phyloP scores from a whole-genome alignment of 2,329 filamentous ascomycete species.

The Penicillium aurantiogriseum region DNA sequence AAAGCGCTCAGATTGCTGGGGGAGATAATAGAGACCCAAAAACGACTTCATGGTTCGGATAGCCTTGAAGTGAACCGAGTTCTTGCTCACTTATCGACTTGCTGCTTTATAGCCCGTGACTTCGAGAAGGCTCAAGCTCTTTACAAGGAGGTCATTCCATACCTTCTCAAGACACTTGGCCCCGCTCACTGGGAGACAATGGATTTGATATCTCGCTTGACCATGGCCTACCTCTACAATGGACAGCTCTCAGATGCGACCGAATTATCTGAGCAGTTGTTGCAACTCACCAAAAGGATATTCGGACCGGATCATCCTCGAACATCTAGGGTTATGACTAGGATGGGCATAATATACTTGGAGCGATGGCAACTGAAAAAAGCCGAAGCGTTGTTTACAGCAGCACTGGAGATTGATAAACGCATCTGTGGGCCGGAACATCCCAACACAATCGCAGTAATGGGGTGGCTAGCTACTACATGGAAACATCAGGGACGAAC shows the following conservation, averaged over 20 bases:
- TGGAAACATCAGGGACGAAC: not conserved
- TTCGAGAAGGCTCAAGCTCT: not conserved
- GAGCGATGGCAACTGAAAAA: not conserved
- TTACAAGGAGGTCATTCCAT: not conserved
- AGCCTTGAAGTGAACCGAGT: not conserved
- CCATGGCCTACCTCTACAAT: not conserved
- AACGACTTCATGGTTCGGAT: not conserved
- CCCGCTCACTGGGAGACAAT: not conserved
- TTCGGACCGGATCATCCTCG: not conserved
- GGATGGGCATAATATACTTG: not conserved
- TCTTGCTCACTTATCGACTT: not conserved
- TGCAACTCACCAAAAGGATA: not conserved
- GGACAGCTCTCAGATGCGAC: conserved; percentile 2
- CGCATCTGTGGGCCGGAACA: not conserved
- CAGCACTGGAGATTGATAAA: not conserved
- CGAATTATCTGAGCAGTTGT: not conserved
- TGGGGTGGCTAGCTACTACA: not conserved
- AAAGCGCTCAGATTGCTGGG: not conserved
- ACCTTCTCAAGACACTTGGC: not conserved
- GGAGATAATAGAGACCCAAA: not conserved
- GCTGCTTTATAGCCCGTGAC: not conserved
- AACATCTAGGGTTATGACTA: not conserved
- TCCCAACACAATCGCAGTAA: not conserved
- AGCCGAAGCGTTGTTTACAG: not conserved
- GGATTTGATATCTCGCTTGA: not conserved